Evolutionary conservation across 345 rosid species (phyloP).

Genomic region (Erysimum cheiranthoides): DNA sequence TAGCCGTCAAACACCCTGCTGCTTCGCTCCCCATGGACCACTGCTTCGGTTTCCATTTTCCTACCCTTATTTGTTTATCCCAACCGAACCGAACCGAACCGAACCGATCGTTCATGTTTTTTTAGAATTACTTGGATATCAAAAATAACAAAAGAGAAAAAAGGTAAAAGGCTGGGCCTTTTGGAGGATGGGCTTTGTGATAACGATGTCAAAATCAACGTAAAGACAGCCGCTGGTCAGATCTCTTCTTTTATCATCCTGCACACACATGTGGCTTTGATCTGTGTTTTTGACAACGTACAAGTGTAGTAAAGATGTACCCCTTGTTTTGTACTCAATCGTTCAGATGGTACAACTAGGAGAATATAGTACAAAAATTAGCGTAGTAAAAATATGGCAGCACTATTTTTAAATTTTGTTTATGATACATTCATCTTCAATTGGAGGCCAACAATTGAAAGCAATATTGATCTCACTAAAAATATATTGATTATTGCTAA

Average conservation of each 20-base stretch:
- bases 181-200: not conserved
- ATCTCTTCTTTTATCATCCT: not conserved
- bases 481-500: too few species aligned
- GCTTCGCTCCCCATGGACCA: constrained; percentile 35
- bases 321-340: not conserved
- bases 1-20: constrained; percentile 47
- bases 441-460: too few species aligned
- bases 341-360: too few species aligned
- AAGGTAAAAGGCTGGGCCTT: constrained; percentile 20
- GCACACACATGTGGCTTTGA: not conserved
- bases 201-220: constrained; percentile 11
- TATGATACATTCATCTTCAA: too few species aligned
- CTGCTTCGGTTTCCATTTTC: constrained; percentile 29
- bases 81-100: not conserved
- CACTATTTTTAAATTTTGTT: too few species aligned
- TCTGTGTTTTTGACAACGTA: not conserved
- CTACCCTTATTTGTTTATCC: constrained; percentile 2
- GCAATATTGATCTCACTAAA: too few species aligned
- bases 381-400: too few species aligned
- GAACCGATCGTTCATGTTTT: not conserved
- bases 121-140: not conserved
- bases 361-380: too few species aligned
- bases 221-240: not conserved
- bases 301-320: not conserved
- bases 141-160: not conserved